Evolutionary conservation across 2,329 filamentous ascomycete species (phyloP), one percentile per base, ranked within the genome.

Genomic region (Alternaria viburni): DNA sequence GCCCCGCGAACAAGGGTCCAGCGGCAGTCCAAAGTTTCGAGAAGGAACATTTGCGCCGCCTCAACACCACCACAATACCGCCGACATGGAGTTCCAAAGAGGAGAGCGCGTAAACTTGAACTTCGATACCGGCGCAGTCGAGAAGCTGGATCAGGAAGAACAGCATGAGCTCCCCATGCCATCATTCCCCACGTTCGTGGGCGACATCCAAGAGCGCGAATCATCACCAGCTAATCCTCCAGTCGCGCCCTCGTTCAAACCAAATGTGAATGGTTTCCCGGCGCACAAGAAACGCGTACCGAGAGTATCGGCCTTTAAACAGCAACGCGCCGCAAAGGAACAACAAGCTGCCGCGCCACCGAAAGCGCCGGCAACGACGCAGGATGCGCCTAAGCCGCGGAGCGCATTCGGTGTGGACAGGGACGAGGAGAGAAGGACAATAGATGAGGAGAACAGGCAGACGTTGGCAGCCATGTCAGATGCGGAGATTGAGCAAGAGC

Each of bases 361-460:
- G 12, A 68, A 70, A 47, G 52, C 59, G 61, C 23, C 58, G 1
- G 28, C 51, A 21, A 36, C n/a, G n/a, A 51, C 46, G 19, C 54
- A 69, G 57, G 59, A 67, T 64, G 64, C 67, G 55, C 61, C 65
- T 46, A 62, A 66, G 59, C 60, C 67, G 44, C 67, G 57, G 11
- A 64, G 58, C 32, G 67, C 67, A 47, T 55, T 63, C 19, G 61
- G 47, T 7, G 61, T 66, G 56, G 71, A 72, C 54, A 58, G 61
- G 83, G 45, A 85, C 11, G 83, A 86, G 46, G 93, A 97, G 74
- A 89, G 88, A 73, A 82, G 83, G 66, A 84, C 86, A 6, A 98
- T 99, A 77, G 91, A 95, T 73, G 86, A 89, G 69, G 93, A 98
- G 78, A 99, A 98, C 74, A 87, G 82, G 47, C 86, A 89, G 61